These are phyloP conservation scores for Voacanga thouarsii DNA, from an alignment of 257 asterid species.

Conservation along the genomic window DNA sequence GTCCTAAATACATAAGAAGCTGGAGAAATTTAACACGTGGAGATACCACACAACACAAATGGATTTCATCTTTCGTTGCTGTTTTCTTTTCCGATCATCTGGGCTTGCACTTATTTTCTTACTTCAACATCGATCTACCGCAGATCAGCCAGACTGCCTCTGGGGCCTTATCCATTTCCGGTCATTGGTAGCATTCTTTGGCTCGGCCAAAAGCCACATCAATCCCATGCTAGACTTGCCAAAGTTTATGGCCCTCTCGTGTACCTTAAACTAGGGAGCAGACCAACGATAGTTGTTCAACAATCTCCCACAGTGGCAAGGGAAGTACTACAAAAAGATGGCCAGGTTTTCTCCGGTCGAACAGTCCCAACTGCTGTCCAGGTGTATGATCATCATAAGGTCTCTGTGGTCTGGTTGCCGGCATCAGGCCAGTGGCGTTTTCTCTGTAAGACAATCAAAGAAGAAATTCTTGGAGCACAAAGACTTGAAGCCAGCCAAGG, in stretches of 20 bases:
- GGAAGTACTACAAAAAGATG: slow-evolving; percentile 7
- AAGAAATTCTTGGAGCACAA: neutral
- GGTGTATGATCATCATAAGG: neutral
- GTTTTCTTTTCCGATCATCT: no score
- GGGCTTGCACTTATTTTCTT: no score
- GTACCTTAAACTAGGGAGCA: slow-evolving; percentile 8
- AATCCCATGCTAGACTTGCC: slow-evolving; percentile 13
- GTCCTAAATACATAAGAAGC: no score
- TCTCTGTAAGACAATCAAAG: neutral
- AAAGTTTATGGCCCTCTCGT: slow-evolving; percentile 14
- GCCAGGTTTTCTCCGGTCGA: slow-evolving; percentile 1
- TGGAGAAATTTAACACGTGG: no score
- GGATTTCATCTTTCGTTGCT: no score
- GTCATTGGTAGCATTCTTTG: slow-evolving; percentile 7
- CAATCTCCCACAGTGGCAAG: slow-evolving; percentile 6
- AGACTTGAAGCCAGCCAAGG: slow-evolving; percentile 17
- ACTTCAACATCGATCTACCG: no score
- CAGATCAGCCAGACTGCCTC: neutral
- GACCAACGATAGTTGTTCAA: slow-evolving; percentile 9
- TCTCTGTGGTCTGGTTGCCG: slow-evolving; percentile 4
- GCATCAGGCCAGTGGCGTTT: slow-evolving; percentile 3
- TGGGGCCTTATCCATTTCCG: slow-evolving; percentile 16
- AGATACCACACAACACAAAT: no score
- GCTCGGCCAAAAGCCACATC: slow-evolving; percentile 12
- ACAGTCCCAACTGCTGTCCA: neutral